A percentile compares a stretch with the other conserved stretches of the same genome.
These are phyloP conservation scores for Hamigera avellanea DNA, from an alignment of 495 filamentous ascomycete genomes.

Conservation along the genomic window DNA sequence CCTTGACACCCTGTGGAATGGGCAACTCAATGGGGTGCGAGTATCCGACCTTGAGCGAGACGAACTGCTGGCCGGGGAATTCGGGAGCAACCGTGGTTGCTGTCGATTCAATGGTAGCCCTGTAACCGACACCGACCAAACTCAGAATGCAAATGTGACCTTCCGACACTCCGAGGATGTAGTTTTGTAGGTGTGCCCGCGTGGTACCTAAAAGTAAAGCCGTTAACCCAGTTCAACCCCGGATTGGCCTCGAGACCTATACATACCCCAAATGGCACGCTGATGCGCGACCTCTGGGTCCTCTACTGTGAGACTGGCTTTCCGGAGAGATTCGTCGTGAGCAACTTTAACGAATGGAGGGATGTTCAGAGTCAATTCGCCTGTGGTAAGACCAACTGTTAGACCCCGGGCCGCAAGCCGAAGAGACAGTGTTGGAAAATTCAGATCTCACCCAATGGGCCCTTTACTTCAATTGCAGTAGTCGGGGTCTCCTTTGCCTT, in stretches of 20 bases:
- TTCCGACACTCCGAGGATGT: conserved; percentile 88
- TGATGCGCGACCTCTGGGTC: conserved; percentile 57
- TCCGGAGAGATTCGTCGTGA: conserved; percentile 46
- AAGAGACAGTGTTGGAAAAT: background rate
- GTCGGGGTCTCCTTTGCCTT: conserved; percentile 43
- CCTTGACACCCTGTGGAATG: conserved; percentile 72
- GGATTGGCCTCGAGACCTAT: conserved; percentile 2
- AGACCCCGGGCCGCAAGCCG: background rate
- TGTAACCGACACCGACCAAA: conserved; percentile 92
- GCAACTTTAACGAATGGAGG: conserved; percentile 63
- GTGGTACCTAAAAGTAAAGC: conserved; percentile 54
- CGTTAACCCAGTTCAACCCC: conserved; percentile 3
- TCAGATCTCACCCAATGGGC: conserved; percentile 55
- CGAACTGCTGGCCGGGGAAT: conserved; percentile 75
- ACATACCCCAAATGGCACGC: conserved; percentile 95
- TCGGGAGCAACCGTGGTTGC: conserved; percentile 55
- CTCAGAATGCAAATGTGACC: conserved; percentile 88
- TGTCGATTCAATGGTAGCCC: conserved; percentile 67
- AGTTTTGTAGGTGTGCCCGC: conserved; percentile 78
- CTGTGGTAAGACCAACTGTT: conserved; percentile 19
- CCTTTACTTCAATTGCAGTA: conserved; percentile 52
- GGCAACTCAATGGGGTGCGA: conserved; percentile 87
- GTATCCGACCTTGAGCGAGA: conserved; percentile 89
- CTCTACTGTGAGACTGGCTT: conserved; percentile 53
- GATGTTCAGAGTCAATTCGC: conserved; percentile 59